Percentiles rank a stretch among this genome's conserved stretches.
Evolutionary conservation across 2,329 filamentous ascomycete species (phyloP).

Genomic region (Arthrinium puccinioides): DNA sequence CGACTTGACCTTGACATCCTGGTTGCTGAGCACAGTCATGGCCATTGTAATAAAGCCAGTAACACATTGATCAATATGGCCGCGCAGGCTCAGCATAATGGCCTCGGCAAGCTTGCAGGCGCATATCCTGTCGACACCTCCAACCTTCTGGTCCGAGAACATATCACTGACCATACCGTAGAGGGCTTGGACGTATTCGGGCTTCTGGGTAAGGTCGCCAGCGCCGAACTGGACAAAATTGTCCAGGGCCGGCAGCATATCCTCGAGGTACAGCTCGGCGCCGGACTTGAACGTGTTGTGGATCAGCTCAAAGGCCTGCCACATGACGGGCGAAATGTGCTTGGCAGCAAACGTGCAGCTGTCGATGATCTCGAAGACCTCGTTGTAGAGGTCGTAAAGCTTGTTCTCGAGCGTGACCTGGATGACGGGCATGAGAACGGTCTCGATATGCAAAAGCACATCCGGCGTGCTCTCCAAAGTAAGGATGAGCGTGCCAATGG

Average conservation of each 20-base stretch:
- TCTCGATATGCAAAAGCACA: constrained; percentile 88
- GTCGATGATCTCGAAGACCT: constrained; percentile 98
- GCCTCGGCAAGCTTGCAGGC: constrained; percentile 96
- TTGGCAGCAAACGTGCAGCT: constrained; percentile 98
- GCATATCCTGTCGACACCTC: constrained; percentile 90
- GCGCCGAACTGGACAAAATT: constrained; percentile 96
- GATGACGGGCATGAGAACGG: constrained; percentile 94
- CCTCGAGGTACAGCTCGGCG: constrained; percentile 93
- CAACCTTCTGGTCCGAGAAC: constrained; percentile 86
- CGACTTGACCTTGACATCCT: constrained; percentile 81
- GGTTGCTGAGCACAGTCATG: constrained; percentile 70
- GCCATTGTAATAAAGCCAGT: constrained; percentile 83
- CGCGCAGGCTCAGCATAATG: constrained; percentile 90
- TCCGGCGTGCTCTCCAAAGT: constrained; percentile 96
- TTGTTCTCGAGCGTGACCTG: constrained; percentile 96
- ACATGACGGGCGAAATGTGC: constrained; percentile 93
- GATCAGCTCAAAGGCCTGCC: constrained; percentile 95
- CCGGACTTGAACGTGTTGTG: constrained; percentile 96
- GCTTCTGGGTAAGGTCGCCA: constrained; percentile 71
- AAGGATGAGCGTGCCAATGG: constrained; percentile 92
- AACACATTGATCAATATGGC: constrained; percentile 80
- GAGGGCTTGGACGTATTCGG: constrained; percentile 78
- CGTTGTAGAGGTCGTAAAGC: constrained; percentile 95
- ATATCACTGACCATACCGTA: constrained; percentile 94
- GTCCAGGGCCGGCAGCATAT: constrained; percentile 96